phyloP scores from a whole-genome alignment of 2,329 filamentous ascomycete genomes.

The Parafenestella ontariensis region DNA sequence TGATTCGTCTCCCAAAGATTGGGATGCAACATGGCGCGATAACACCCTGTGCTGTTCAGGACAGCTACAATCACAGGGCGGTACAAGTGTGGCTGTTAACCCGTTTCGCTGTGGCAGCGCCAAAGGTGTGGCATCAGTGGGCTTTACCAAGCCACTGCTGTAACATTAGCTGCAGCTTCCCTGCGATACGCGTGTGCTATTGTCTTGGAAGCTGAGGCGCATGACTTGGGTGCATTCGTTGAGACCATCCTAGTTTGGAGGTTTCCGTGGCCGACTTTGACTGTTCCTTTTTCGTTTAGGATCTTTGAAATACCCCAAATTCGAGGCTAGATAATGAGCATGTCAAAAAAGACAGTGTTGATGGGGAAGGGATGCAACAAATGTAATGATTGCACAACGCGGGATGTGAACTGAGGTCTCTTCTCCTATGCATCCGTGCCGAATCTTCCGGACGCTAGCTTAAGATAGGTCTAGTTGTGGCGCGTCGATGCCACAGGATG shows the following conservation, averaged over 20 bases:
- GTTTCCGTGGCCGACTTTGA: neutral
- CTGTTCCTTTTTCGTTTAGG: neutral
- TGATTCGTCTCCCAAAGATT: too few species aligned
- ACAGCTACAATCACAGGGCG: slow-evolving; percentile 5
- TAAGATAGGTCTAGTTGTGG: slow-evolving; percentile 9
- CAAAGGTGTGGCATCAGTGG: slow-evolving; percentile 8
- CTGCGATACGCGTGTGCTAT: slow-evolving; percentile 22
- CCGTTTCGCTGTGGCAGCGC: neutral
- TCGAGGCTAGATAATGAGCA: neutral
- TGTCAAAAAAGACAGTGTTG: neutral
- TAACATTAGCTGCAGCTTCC: slow-evolving; percentile 13
- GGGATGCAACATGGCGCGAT: too few species aligned
- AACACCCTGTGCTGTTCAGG: too few species aligned
- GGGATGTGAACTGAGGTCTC: slow-evolving; percentile 13
- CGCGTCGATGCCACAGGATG: slow-evolving; percentile 10
- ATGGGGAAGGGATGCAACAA: neutral
- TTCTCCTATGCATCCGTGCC: slow-evolving; percentile 17
- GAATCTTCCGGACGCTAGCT: slow-evolving; percentile 14
- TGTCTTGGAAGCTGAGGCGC: slow-evolving; percentile 29
- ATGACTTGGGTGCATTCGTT: slow-evolving; percentile 11
- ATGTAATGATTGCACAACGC: neutral
- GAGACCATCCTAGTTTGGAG: neutral
- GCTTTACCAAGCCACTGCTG: slow-evolving; percentile 16
- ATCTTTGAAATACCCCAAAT: neutral
- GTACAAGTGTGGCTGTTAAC: slow-evolving; percentile 21